Conservation (phyloP, 1,284 basidiomycete genomes). For the Leucoagaricus sp. region DNA sequence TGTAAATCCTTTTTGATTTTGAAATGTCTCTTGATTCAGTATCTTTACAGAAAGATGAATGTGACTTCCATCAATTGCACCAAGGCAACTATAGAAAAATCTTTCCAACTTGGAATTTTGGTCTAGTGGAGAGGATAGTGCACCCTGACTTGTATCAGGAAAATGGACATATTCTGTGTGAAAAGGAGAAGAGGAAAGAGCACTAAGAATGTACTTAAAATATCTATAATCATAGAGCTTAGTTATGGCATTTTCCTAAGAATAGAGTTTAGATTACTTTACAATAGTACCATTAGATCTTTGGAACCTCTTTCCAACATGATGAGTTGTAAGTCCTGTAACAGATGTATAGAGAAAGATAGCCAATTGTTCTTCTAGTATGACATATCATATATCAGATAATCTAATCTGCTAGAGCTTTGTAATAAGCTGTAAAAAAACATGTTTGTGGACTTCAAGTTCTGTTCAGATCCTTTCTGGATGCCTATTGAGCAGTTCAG, state of each 20-base stretch:
- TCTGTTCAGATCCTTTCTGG: conserved; percentile 15
- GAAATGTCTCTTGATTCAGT: conserved; percentile 13
- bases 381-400: conserved; percentile 9
- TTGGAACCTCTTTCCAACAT: conserved; percentile 31
- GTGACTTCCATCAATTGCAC: conserved; percentile 29
- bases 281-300: conserved; percentile 20
- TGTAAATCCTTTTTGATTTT: conserved; percentile 28
- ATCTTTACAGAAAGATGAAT: conserved; percentile 18
- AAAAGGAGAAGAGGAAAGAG: neutral
- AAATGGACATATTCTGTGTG: conserved; percentile 5
- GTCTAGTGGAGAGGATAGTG: conserved; percentile 5
- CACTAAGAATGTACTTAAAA: neutral
- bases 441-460: neutral
- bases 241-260: neutral
- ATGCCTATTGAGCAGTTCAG: conserved; percentile 27
- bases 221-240: conserved; percentile 6
- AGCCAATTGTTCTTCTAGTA: conserved; percentile 27
- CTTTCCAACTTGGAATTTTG: conserved; percentile 21
- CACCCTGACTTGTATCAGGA: neutral
- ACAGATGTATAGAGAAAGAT: conserved; percentile 32
- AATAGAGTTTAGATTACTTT: conserved; percentile 15
- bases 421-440: neutral
- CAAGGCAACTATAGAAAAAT: conserved; percentile 23
- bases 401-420: too few species aligned
- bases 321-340: conserved; percentile 24